Base-by-base conservation (phyloP, 345 rosid genomes). In the Melastoma malabathricum region DNA sequence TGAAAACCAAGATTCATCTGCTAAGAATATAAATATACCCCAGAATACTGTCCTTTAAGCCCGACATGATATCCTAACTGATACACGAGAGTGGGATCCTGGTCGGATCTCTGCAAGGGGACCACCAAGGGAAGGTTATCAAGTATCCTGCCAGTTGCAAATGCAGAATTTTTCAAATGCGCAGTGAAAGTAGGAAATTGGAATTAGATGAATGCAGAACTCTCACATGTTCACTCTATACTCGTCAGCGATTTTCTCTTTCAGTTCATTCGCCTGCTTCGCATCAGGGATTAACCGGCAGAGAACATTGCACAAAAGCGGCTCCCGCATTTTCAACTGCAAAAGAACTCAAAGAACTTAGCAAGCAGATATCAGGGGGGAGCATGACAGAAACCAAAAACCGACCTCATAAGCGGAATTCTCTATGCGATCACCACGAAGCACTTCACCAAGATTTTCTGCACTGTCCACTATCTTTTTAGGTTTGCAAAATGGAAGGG, bases 371-470 rank as follows among this genome's bases (percentile, higher is more conserved):
- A 48, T 22, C 43, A 17, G 13, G 20, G 38, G 29, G 43, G 48
- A 17, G 18, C 9, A 45, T 4, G 18, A 31, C 39, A 49, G n/a
- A 16, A 27, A n/a, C 7, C 13, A 22, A 18, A 18, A 53, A 77
- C 80, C 60, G 50, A 86, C 97, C 79, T 61, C 77, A 58, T 72
- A 89, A 51, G 88, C 80, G 2, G 97, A 84, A 67, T 89, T 89
- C 31, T 86, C 97, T 17, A 89, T 89, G 2, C 95, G 88, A 61
- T 89, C 97, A 46, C 97, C 95, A 9, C 95, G 97, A 50, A 89
- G 95, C 14, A 89, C 97, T 77, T 89, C 97, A 27, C 97, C 95
- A 48, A 89, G 97, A 75, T 89, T 89, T 75, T 89, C 97, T 18
- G 95, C 80, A 61, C 94, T 89, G 70, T 89, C 97, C 16, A 81